phyloP scores from a whole-genome alignment of 306 rosid species.

The Quercus dentata region DNA sequence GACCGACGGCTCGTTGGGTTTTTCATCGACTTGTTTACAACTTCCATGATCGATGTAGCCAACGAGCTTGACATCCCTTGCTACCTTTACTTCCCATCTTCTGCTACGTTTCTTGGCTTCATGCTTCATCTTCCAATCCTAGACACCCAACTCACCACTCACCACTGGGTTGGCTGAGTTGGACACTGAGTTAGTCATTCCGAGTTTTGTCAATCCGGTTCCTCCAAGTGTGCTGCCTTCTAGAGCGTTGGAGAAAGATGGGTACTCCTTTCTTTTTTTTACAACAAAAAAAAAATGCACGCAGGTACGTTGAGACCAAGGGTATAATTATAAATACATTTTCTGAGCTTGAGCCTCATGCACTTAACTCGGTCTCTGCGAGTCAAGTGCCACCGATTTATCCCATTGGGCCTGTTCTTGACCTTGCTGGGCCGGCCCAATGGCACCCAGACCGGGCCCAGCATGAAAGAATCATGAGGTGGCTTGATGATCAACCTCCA shows the following conservation, averaged over 20 bases:
- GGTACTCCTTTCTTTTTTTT: constrained; percentile 14
- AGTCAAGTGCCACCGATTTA: constrained; percentile 11
- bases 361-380: constrained; percentile 15
- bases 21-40: constrained; percentile 51
- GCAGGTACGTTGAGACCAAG: constrained; percentile 36
- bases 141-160: constrained; percentile 2
- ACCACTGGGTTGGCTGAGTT: not conserved
- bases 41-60: constrained; percentile 52
- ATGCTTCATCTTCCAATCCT: constrained; percentile 32
- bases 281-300: constrained; percentile 20
- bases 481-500: constrained; percentile 29
- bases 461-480: not conserved
- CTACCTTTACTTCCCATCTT: constrained; percentile 52
- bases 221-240: constrained; percentile 32
- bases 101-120: constrained; percentile 54
- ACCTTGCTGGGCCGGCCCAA: constrained; percentile 20
- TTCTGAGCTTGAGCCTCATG: constrained; percentile 35
- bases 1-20: constrained; percentile 31
- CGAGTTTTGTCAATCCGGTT: constrained; percentile 34
- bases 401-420: constrained; percentile 37
- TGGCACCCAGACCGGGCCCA: constrained; percentile 23
- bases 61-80: constrained; percentile 43
- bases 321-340: constrained; percentile 46
- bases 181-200: constrained; percentile 29
- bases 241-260: constrained; percentile 8